Conservation (phyloP, 306 rosid genomes). For the Medicago truncatula region DNA sequence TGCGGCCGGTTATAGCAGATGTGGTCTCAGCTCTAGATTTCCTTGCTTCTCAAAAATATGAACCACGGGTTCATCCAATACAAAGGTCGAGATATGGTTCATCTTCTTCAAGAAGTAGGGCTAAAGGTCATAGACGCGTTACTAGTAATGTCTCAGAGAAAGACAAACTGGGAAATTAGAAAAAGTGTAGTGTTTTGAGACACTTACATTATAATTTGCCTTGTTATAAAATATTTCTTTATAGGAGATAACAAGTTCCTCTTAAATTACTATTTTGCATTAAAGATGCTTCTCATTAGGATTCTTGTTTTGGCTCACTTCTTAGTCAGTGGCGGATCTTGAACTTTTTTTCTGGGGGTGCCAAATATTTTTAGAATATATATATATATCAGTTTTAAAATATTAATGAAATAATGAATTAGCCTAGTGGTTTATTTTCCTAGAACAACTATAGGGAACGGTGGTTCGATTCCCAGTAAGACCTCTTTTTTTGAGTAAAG, state of each 20-base stretch:
- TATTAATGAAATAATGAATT: too few relatives aligned
- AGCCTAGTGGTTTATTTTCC: too few relatives aligned
- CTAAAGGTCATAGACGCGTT: slow-evolving; percentile 26
- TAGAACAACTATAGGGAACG: too few relatives aligned
- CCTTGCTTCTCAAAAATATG: slow-evolving; percentile 76
- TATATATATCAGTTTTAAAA: too few relatives aligned
- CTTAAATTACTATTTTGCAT: slow-evolving; percentile 16
- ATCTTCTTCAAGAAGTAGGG: slow-evolving; percentile 39
- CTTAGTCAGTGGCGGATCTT: too few relatives aligned
- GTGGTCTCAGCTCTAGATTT: slow-evolving; percentile 85
- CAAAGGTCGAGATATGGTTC: slow-evolving; percentile 45
- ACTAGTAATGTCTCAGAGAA: slow-evolving; percentile 39
- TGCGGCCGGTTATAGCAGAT: slow-evolving; percentile 77
- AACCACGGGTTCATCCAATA: slow-evolving; percentile 45
- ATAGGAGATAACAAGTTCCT: slow-evolving; percentile 64
- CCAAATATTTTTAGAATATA: too few relatives aligned
- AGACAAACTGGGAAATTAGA: slow-evolving; percentile 32
- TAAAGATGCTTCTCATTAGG: slow-evolving; percentile 7
- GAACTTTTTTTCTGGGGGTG: too few relatives aligned
- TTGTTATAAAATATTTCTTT: slow-evolving; percentile 74
- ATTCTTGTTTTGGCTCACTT: slow-evolving; percentile 33
- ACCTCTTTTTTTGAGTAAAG: too few relatives aligned
- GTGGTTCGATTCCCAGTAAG: too few relatives aligned
- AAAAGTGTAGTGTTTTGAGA: slow-evolving; percentile 37
- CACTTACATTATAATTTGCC: slow-evolving; percentile 51